Base-by-base conservation (phyloP, 768 basidiomycete genomes). In the Phlegmacium glaucopus region DNA sequence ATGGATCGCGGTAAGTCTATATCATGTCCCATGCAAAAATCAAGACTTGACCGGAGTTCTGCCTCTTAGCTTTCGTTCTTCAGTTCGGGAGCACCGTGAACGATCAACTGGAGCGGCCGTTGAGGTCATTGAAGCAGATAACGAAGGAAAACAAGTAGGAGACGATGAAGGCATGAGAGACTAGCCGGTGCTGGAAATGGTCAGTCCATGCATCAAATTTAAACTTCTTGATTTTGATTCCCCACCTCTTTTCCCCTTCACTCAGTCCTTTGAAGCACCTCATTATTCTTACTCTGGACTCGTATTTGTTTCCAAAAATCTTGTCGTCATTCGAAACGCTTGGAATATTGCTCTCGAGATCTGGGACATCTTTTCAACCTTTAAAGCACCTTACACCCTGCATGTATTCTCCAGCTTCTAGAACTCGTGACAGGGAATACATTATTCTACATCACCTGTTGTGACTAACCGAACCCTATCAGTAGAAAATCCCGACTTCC, bases 401-500 rank as follows among this genome's bases (percentile, higher is more conserved):
- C 30, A 28, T 6, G 68, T 65, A 39, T 51, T 9, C 57, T 72
- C 12, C 44, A 51, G 2, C 63, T 74, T 9, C 70, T 72, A 6
- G 45, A 28, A 7, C 59, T 75, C 7, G 49, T 54, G 6, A 53
- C 57, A 2, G 58, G 54, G 28, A 43, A 53, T 28, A 43, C 39
- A 4, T 49, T 68, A 17, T 46, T 53, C 17, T 45, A 39, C 10
- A 63, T 74, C 6, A 60, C 65, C 13, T 71, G 71, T 47, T 63
- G 72, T 8, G 65, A 64, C 4, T 72, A 78, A 50, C 74, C 72
- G 22, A 75, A 72, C 51, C 73, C 75, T 0, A 51, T 59, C 0
- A 46, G 22, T 45, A n/a, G n/a, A 2, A 6, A 10, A 3, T 11
- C n/a, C 12, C 7, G 49, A 44, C 36, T 47, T 39, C 35, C 45